Percentiles rank a stretch among this genome's conserved stretches.
Evolutionary conservation across 2,329 filamentous ascomycete species (phyloP).

Genomic region (Dactylellina cionopaga): DNA sequence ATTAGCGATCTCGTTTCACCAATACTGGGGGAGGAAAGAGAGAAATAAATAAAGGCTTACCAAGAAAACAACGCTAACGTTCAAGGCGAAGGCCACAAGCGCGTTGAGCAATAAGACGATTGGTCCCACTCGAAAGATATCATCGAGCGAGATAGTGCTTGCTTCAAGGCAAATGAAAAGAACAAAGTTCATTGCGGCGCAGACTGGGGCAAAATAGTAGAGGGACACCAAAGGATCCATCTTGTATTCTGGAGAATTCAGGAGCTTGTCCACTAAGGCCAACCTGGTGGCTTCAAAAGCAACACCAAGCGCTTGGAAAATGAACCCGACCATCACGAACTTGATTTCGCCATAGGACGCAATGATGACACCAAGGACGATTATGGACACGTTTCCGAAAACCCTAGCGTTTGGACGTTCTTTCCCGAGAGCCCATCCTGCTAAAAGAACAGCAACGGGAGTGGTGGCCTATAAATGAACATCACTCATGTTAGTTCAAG

Average conservation of each 20-base stretch:
- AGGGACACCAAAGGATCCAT: conserved; percentile 90
- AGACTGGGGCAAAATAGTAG: conserved; percentile 89
- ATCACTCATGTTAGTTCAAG: too few species aligned
- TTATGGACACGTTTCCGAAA: conserved; percentile 91
- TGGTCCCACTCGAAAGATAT: conserved; percentile 78
- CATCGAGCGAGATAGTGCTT: conserved; percentile 73
- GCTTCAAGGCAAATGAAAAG: conserved; percentile 79
- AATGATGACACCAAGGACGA: conserved; percentile 92
- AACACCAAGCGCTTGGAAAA: conserved; percentile 81
- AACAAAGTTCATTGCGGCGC: conserved; percentile 80
- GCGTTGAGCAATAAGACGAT: conserved; percentile 79
- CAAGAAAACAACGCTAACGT: conserved; percentile 85
- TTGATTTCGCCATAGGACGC: conserved; percentile 95
- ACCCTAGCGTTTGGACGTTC: conserved; percentile 84
- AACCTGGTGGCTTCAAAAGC: conserved; percentile 83
- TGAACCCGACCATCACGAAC: conserved; percentile 82
- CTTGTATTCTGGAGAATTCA: conserved; percentile 86
- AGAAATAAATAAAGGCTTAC: conserved; percentile 66
- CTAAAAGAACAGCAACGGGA: conserved; percentile 88
- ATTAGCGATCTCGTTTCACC: too few species aligned
- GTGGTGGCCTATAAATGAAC: conserved; percentile 76
- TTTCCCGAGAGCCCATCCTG: conserved; percentile 87
- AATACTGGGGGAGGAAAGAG: too few species aligned
- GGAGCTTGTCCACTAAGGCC: conserved; percentile 83
- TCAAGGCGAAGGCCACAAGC: conserved; percentile 79